These are phyloP conservation scores for Perilla frutescens DNA, from an alignment of 257 asterid genomes.

Conservation along the genomic window DNA sequence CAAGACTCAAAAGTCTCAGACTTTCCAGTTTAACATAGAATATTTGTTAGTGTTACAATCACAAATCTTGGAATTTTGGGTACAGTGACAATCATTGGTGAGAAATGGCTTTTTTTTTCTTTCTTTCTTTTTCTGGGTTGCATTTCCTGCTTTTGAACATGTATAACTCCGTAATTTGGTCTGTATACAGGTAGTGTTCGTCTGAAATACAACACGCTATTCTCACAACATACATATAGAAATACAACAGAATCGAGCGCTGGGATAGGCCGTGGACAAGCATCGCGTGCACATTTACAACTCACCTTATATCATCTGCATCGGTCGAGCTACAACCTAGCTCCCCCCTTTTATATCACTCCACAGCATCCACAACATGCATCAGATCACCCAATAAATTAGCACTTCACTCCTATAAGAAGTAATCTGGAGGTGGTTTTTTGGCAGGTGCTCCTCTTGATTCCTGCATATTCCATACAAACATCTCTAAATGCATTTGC, in stretches of 20 bases:
- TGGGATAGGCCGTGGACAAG: background rate
- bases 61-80: too few species aligned
- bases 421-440: slow-evolving; percentile 94
- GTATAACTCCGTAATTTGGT: background rate
- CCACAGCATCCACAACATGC: slow-evolving; percentile 1
- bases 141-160: background rate
- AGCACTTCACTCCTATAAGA: slow-evolving; percentile 51
- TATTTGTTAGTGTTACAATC: too few species aligned
- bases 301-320: background rate
- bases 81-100: too few species aligned
- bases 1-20: too few species aligned
- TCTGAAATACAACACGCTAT: background rate
- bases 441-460: slow-evolving; percentile 84
- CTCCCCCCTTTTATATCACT: background rate
- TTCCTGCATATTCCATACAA: slow-evolving; percentile 61
- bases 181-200: background rate
- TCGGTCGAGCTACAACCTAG: too few species aligned
- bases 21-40: too few species aligned
- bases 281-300: slow-evolving; percentile 6
- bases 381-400: background rate
- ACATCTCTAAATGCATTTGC: background rate
- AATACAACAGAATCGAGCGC: background rate
- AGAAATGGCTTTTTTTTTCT: too few species aligned
- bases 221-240: background rate
- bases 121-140: too few species aligned